phyloP scores from a whole-genome alignment of 768 basidiomycete genomes.

The Leccinum sublutescens region DNA sequence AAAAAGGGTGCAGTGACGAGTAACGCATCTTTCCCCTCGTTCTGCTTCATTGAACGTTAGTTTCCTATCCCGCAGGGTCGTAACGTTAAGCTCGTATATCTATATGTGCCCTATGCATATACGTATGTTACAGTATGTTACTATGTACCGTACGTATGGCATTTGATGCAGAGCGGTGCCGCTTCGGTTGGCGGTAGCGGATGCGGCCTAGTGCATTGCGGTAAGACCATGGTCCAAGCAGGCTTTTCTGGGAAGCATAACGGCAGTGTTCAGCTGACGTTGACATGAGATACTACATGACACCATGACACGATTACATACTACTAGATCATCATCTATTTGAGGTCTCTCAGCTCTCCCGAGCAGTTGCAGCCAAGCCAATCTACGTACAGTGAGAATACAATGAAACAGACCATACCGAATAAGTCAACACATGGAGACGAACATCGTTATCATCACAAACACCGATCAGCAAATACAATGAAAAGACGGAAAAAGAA shows the following conservation, averaged over 20 bases:
- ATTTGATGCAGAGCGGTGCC: not conserved
- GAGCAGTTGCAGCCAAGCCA: not conserved
- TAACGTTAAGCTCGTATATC: not conserved
- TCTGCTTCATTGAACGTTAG: not conserved
- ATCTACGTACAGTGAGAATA: slow-evolving; percentile 4
- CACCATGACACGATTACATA: not conserved
- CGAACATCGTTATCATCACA: not conserved
- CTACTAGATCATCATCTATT: not conserved
- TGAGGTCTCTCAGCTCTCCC: not conserved
- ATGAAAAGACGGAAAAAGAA: not conserved
- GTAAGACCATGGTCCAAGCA: not conserved
- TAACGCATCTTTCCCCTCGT: not conserved
- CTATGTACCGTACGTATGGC: not conserved
- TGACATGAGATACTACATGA: not conserved
- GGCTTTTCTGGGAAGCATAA: not conserved
- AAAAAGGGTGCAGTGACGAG: not conserved
- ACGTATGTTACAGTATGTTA: not conserved
- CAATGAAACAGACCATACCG: slow-evolving; percentile 12
- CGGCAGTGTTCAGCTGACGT: not conserved
- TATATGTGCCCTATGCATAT: not conserved
- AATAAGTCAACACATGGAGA: slow-evolving; percentile 6
- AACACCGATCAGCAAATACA: not conserved
- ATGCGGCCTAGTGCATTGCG: not conserved
- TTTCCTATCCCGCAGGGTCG: not conserved
- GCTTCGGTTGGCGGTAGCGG: not conserved